Evolutionary conservation across 1,284 basidiomycete species (phyloP), one percentile per base, ranked within the genome.

Genomic region (Caloboletus inedulis): DNA sequence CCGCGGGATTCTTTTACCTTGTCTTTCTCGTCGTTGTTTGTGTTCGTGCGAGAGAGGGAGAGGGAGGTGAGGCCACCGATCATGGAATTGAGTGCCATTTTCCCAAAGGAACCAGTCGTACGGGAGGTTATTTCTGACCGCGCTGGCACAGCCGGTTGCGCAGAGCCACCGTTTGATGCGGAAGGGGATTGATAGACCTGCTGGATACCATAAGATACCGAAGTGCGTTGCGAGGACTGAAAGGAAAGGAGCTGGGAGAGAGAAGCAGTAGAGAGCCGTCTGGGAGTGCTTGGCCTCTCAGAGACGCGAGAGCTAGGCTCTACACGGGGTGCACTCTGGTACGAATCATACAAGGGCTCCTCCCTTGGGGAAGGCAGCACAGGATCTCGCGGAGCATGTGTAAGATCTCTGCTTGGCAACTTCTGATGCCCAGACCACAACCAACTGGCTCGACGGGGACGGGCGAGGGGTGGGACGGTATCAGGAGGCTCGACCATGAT

Each of bases 21-120:
- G 19, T 40, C 78, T 25, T 62, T 68, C 29, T 62, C 58, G 27
- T 62, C 60, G 30, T 36, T 58, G 52, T 34, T 77, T 19, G 77
- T 76, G 59, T 59, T 76, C 7, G 77, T 77, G 42, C 84, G 78
- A 1, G 78, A 73, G 49, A 88, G 75, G 1, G 82, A 78, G 3
- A 87, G 74, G 2, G 78, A 75, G 25, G 83, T 81, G 25, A 87
- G 73, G 1, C 81, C 81, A 23, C 80, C 80, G 71, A 88, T 84
- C 83, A 88, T 82, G 29, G 84, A 85, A 56, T 78, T 81, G 49
- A 89, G 73, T 0, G 85, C 79, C 71, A 78, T 80, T 61, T 80
- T 82, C 36, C 78, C 73, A 61, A 85, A 85, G 0, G 82, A 80
- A 49, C 77, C 77, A 16, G 71, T 60, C 25, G 56, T 54, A 39